Percentiles rank a stretch among this genome's conserved stretches.
Evolutionary conservation across 495 filamentous ascomycete species (phyloP).

Genomic region (Cenococcum geophilum): DNA sequence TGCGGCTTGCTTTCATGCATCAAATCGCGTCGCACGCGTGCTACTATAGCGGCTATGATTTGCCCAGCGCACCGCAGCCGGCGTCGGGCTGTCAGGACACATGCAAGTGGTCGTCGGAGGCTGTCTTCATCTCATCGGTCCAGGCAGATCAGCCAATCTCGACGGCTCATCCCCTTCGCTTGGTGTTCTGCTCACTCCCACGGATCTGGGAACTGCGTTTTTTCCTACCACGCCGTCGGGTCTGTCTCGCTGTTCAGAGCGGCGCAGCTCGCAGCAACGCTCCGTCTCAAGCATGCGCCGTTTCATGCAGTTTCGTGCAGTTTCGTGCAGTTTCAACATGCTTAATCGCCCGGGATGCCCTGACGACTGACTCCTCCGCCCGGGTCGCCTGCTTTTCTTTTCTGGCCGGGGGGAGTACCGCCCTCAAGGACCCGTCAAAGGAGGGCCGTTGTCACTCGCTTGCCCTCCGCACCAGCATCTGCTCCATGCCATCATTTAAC

Average conservation of each 20-base stretch:
- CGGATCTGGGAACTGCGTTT: constrained; percentile 2
- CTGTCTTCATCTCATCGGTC: constrained; percentile 2
- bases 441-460: no score
- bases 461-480: no score
- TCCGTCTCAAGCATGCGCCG: not conserved
- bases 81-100: not conserved
- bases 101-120: not conserved
- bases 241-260: not conserved
- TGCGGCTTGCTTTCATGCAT: constrained; percentile 4
- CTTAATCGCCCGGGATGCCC: not conserved
- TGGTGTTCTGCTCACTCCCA: not conserved
- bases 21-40: not conserved
- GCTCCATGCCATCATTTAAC: no score
- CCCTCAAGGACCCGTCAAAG: no score
- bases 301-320: not conserved
- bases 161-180: not conserved
- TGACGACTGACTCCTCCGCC: not conserved
- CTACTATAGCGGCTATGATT: constrained; percentile 1
- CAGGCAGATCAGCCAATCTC: constrained; percentile 10
- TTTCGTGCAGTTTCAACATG: not conserved
- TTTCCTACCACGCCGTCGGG: constrained; percentile 4
- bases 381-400: not conserved
- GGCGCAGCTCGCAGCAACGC: not conserved
- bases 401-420: not conserved
- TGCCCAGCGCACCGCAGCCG: not conserved